Conservation (phyloP, 805 yeast genomes). For the Wickerhamomyces queroliae region DNA sequence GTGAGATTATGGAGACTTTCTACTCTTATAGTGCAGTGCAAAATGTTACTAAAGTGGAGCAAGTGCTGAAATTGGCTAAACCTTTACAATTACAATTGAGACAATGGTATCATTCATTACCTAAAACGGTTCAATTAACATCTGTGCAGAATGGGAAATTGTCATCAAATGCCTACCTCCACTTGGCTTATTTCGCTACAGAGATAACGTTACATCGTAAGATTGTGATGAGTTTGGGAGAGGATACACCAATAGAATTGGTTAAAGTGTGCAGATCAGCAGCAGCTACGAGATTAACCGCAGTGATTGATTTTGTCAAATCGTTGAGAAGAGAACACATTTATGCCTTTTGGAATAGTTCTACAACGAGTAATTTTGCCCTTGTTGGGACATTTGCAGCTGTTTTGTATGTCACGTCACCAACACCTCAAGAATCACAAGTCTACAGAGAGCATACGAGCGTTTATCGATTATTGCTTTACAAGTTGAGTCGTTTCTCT, state of each 20-base stretch:
- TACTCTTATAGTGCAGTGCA: slow-evolving; percentile 65
- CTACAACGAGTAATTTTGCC: slow-evolving; percentile 73
- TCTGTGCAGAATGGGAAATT: slow-evolving; percentile 53
- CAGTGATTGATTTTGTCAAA: slow-evolving; percentile 75
- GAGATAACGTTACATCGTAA: slow-evolving; percentile 83
- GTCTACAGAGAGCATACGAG: slow-evolving; percentile 62
- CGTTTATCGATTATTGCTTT: slow-evolving; percentile 72
- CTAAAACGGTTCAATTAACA: slow-evolving; percentile 57
- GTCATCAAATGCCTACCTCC: slow-evolving; percentile 73
- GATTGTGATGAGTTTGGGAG: slow-evolving; percentile 49
- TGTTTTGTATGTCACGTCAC: slow-evolving; percentile 63
- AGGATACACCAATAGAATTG: slow-evolving; percentile 45
- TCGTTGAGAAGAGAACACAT: slow-evolving; percentile 77
- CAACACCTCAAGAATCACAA: slow-evolving; percentile 53
- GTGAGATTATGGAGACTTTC: slow-evolving; percentile 66
- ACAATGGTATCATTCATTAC: slow-evolving; percentile 74
- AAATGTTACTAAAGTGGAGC: slow-evolving; percentile 52
- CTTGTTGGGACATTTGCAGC: slow-evolving; percentile 87
- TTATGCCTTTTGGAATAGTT: slow-evolving; percentile 86
- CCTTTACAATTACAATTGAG: slow-evolving; percentile 69
- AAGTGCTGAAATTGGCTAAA: slow-evolving; percentile 70
- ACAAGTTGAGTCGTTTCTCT: slow-evolving; percentile 70
- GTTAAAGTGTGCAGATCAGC: slow-evolving; percentile 74
- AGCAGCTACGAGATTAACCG: slow-evolving; percentile 73
- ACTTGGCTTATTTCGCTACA: slow-evolving; percentile 82